These are phyloP conservation scores for Priceomyces haplophilus DNA, from an alignment of 805 yeast genomes.

Conservation along the genomic window DNA sequence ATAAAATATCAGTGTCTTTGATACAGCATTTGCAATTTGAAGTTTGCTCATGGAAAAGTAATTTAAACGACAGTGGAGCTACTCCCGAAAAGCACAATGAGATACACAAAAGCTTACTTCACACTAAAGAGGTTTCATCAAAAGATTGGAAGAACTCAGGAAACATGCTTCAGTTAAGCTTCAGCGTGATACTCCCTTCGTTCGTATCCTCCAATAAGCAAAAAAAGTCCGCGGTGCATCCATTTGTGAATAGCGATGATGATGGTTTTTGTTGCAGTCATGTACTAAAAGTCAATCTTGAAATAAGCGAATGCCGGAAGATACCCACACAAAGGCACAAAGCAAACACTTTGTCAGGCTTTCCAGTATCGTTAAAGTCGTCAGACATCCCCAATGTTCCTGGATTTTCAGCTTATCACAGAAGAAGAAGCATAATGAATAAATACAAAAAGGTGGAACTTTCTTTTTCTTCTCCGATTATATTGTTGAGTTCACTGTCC, in stretches of 20 bases:
- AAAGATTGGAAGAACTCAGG: constrained; percentile 1
- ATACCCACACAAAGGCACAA: not conserved
- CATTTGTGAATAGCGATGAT: constrained; percentile 5
- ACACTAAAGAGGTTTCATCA: constrained; percentile 1
- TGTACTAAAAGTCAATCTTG: constrained; percentile 10
- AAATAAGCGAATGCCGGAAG: constrained; percentile 9
- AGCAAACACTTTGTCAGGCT: not conserved
- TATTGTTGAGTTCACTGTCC: constrained; percentile 10
- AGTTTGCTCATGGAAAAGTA: not conserved
- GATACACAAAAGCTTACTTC: constrained; percentile 5
- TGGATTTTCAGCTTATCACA: constrained; percentile 6
- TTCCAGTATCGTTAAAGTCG: not conserved
- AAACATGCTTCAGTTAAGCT: not conserved
- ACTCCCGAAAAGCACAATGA: constrained; percentile 5
- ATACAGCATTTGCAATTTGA: constrained; percentile 10
- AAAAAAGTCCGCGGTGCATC: constrained; percentile 8
- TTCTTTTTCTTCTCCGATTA: constrained; percentile 13
- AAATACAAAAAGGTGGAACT: constrained; percentile 12
- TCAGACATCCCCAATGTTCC: constrained; percentile 2
- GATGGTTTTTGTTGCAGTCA: constrained; percentile 10
- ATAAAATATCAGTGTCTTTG: constrained; percentile 8
- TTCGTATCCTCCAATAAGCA: constrained; percentile 1
- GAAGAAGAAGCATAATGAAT: constrained; percentile 4
- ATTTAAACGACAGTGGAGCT: not conserved
- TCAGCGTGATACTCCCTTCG: constrained; percentile 6